A percentile compares a stretch with the other conserved stretches of the same genome.
Evolutionary conservation across 2,329 filamentous ascomycete species (phyloP).

Genomic region (Juglanconis oblonga): DNA sequence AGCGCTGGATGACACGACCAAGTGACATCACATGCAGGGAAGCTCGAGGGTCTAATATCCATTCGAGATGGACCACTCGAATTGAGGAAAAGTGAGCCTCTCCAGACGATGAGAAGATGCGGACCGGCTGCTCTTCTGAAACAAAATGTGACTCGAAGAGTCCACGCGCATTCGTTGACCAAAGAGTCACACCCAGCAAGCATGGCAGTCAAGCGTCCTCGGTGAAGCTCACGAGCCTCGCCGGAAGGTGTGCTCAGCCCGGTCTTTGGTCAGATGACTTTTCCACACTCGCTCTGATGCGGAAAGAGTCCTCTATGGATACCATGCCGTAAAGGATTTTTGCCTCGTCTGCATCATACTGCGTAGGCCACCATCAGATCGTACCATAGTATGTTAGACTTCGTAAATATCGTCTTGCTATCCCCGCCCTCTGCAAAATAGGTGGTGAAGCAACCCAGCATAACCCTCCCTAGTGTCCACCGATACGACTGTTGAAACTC

Average conservation of each 20-base stretch:
- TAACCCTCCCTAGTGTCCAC: too few species aligned
- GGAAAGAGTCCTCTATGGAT: too few species aligned
- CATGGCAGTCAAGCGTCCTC: neutral
- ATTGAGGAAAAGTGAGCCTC: neutral
- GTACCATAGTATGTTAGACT: too few species aligned
- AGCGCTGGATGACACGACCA: slow-evolving; percentile 7
- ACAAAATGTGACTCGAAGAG: slow-evolving; percentile 6
- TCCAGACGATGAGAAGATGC: neutral
- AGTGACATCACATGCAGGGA: slow-evolving; percentile 5
- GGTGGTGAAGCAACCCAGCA: neutral
- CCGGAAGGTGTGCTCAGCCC: too few species aligned
- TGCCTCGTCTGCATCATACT: too few species aligned
- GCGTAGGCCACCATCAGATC: too few species aligned
- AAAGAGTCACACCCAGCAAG: neutral
- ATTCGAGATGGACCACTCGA: neutral
- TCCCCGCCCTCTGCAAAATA: neutral
- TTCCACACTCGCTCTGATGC: neutral
- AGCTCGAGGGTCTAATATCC: neutral
- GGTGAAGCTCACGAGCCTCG: neutral
- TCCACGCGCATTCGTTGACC: neutral
- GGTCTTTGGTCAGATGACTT: neutral
- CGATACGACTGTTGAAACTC: too few species aligned
- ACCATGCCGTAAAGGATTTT: too few species aligned
- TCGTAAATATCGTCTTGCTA: too few species aligned
- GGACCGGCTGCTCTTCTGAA: neutral